phyloP scores from a whole-genome alignment of 768 basidiomycete genomes.

The Chlorophyllum brunneum region DNA sequence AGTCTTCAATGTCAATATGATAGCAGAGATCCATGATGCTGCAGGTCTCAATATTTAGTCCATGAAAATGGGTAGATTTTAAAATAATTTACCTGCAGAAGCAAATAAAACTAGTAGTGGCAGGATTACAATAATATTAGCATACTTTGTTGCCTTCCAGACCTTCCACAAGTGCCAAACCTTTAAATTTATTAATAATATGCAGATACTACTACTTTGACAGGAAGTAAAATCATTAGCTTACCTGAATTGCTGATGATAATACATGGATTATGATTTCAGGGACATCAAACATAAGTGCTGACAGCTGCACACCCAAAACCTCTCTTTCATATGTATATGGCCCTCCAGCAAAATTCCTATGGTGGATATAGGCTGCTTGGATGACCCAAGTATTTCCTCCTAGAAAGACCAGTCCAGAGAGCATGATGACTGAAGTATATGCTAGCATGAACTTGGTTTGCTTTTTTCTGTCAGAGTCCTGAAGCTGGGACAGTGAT shows the following conservation, averaged over 20 bases:
- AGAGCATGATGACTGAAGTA: background rate
- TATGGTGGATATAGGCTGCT: background rate
- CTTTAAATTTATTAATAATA: too few species aligned
- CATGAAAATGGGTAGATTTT: background rate
- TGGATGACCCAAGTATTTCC: background rate
- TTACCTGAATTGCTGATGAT: background rate
- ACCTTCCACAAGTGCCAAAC: background rate
- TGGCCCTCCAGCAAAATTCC: background rate
- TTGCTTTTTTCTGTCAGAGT: background rate
- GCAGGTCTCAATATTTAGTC: background rate
- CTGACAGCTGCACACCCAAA: background rate
- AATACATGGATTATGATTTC: background rate
- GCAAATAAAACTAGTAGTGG: background rate
- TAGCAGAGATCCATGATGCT: background rate
- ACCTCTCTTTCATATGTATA: background rate
- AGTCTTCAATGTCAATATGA: background rate
- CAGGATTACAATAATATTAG: background rate
- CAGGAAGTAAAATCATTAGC: background rate
- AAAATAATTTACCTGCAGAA: background rate
- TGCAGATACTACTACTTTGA: background rate
- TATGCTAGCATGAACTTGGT: background rate
- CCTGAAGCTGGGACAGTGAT: background rate
- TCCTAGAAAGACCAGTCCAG: background rate
- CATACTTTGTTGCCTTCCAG: background rate
- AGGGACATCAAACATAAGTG: background rate